Conservation (phyloP, 225 moss, liverwort and hornwort genomes). For the Marchantia paleacea region DNA sequence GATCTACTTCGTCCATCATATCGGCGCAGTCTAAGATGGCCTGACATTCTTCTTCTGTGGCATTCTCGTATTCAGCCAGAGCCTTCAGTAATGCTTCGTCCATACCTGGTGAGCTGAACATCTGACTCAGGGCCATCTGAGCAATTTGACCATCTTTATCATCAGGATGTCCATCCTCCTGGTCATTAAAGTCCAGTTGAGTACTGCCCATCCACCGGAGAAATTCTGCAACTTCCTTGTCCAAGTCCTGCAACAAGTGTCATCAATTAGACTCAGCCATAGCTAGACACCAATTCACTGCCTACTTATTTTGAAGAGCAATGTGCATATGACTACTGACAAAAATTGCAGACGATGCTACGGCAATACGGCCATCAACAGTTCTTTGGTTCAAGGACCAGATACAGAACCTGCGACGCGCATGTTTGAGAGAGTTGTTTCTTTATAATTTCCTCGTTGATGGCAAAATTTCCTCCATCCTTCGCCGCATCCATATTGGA, state of each 20-base stretch:
- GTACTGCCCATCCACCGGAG: constrained; percentile 87
- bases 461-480: constrained; percentile 21
- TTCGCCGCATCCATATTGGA: constrained; percentile 26
- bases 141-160: constrained; percentile 40
- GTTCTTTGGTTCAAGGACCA: not conserved
- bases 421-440: constrained; percentile 39
- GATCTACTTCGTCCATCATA: constrained; percentile 49
- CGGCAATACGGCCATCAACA: not conserved
- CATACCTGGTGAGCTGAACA: constrained; percentile 82
- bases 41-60: constrained; percentile 73
- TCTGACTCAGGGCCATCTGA: constrained; percentile 58
- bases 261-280: not conserved
- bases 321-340: constrained; percentile 12
- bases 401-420: constrained; percentile 36
- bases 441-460: constrained; percentile 38
- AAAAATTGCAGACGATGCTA: not conserved
- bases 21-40: constrained; percentile 78
- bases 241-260: constrained; percentile 55
- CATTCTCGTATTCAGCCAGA: constrained; percentile 72
- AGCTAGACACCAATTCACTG: not conserved
- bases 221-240: constrained; percentile 79
- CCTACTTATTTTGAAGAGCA: not conserved
- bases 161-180: constrained; percentile 41
- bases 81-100: constrained; percentile 87
- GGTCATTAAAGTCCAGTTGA: constrained; percentile 39